Conservation (phyloP, 805 yeast genomes). For the Barnettozyma siamensis region DNA sequence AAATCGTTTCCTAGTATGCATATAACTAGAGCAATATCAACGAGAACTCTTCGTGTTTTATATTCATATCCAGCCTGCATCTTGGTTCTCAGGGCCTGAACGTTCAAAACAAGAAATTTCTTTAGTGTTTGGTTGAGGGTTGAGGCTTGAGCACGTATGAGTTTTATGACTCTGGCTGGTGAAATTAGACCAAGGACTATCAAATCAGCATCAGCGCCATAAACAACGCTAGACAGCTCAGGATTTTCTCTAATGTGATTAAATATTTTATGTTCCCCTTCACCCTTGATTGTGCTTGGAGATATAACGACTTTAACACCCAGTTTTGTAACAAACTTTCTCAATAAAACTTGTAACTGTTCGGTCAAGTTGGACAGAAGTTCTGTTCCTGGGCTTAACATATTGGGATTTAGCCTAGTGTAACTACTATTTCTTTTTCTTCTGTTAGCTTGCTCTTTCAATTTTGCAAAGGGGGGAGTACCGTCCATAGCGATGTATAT, state of each 20-base stretch:
- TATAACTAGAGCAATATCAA: constrained; percentile 80
- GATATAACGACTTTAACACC: constrained; percentile 66
- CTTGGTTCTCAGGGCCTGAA: constrained; percentile 64
- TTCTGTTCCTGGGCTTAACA: constrained; percentile 93
- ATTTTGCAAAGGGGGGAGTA: constrained; percentile 93
- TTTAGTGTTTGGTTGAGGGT: constrained; percentile 51
- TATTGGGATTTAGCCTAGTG: constrained; percentile 76
- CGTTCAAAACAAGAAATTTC: neutral
- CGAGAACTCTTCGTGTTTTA: constrained; percentile 32
- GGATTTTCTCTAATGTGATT: constrained; percentile 69
- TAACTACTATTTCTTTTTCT: constrained; percentile 81
- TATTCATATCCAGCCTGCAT: constrained; percentile 51
- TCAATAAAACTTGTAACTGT: constrained; percentile 68
- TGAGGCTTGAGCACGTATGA: constrained; percentile 60
- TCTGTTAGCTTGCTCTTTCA: constrained; percentile 92
- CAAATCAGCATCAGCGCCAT: constrained; percentile 92
- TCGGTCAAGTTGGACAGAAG: constrained; percentile 79
- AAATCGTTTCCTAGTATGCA: constrained; percentile 95
- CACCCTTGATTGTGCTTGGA: constrained; percentile 92
- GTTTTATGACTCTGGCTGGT: constrained; percentile 79
- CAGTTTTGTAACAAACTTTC: constrained; percentile 70
- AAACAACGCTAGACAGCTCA: constrained; percentile 77
- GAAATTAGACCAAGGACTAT: constrained; percentile 82
- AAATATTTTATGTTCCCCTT: constrained; percentile 97
- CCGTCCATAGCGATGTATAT: constrained; percentile 96